phyloP scores from a whole-genome alignment of 2,329 filamentous ascomycete genomes.

The Knoxdaviesia capensis region DNA sequence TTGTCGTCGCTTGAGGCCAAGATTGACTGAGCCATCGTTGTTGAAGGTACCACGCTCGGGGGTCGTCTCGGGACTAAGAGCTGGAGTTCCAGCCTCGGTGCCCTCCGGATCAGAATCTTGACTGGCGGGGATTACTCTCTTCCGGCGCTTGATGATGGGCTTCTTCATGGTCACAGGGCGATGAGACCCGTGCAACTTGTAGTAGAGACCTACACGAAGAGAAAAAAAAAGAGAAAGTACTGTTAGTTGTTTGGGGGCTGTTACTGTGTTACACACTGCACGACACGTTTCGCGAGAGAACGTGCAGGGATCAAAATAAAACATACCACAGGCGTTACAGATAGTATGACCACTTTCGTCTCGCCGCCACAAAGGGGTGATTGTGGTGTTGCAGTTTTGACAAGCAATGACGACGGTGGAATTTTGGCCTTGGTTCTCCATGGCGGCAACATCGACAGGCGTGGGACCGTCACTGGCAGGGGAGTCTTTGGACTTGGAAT shows the following conservation, averaged over 20 bases:
- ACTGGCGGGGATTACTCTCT: constrained; percentile 73
- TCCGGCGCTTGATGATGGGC: constrained; percentile 84
- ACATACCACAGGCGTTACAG: constrained; percentile 91
- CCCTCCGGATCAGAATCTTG: constrained; percentile 25
- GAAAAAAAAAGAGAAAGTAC: constrained; percentile 76
- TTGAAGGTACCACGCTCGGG: constrained; percentile 36
- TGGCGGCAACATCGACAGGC: constrained; percentile 17
- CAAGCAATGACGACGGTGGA: constrained; percentile 64
- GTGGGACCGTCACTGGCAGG: constrained; percentile 5
- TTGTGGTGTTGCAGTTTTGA: constrained; percentile 91
- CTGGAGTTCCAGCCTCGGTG: constrained; percentile 25
- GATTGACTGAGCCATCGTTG: constrained; percentile 43
- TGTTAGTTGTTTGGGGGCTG: constrained; percentile 43
- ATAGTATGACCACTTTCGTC: constrained; percentile 93
- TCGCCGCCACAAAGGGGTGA: constrained; percentile 86
- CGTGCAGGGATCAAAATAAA: background rate
- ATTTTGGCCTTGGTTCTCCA: constrained; percentile 22
- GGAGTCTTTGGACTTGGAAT: background rate
- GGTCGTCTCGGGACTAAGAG: constrained; percentile 15
- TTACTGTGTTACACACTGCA: background rate
- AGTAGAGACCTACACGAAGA: constrained; percentile 53
- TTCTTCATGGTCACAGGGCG: constrained; percentile 98
- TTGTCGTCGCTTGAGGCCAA: constrained; percentile 31
- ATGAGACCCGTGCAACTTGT: constrained; percentile 87
- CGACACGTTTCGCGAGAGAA: background rate